Evolutionary conservation across 306 rosid genomes (phyloP), one percentile per base, ranked within the genome.

Genomic region (Pterocarpus santalinus): DNA sequence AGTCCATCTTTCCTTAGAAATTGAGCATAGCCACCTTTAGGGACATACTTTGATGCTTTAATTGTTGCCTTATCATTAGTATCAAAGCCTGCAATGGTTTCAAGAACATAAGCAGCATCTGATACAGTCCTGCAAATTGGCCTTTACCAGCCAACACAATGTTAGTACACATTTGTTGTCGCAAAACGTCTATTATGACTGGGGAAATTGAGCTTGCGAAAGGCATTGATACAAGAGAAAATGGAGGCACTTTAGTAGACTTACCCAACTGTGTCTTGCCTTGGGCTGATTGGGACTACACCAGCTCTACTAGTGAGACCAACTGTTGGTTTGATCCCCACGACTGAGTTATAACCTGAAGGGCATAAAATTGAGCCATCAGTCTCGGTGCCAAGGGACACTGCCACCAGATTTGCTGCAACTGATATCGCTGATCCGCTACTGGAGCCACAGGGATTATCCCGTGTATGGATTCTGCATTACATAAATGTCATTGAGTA

Each of bases 281-380:
- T 83, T 4, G 85, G 90, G 39, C 86, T 77, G 72, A 92, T 78
- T 22, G 97, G 95, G 43, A 92, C 77, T 1, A 90, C 93, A 4
- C 93, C 93, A 0, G 91, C 90, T 72, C 97, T 89, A 52, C 97
- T 92, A 32, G 93, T 92, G 73, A 90, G 92, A 73, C 95, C 95
- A 28, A 92, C 86, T 0, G 91, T 92, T 66, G 92, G 97, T 66
- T 88, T 92, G 81, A 90, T 79, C 30, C 91, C 91, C 3, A 91
- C 92, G 0, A 86, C 87, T 0, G 90, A 89, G 76, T 91, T 87
- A 13, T 0, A 10, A 49, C 35, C 17, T 0, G 92, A 75, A 65
- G 92, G 91, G 63, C 94, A 88, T 71, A 91, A 65, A 72, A 92
- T 89, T 33, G 88, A 90, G 35, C 91, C 92, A 51, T 89, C 88